A percentile compares a stretch with the other conserved stretches of the same genome.
phyloP scores from a whole-genome alignment of 805 yeast genomes.

The Barnettozyma wickerhamii region DNA sequence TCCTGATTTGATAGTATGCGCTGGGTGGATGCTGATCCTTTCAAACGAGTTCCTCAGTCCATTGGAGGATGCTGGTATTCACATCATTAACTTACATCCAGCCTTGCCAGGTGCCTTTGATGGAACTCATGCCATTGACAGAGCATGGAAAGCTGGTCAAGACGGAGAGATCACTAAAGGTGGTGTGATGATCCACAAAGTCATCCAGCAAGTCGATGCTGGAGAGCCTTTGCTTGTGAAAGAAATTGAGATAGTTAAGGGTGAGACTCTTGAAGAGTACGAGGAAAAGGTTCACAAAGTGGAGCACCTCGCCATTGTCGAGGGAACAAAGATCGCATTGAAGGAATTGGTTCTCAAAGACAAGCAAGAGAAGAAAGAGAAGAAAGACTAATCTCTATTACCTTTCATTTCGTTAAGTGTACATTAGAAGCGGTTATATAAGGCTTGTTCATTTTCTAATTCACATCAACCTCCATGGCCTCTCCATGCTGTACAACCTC shows the following conservation, averaged over 20 bases:
- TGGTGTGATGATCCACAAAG: slow-evolving; percentile 96
- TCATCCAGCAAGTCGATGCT: slow-evolving; percentile 92
- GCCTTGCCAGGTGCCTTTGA: slow-evolving; percentile 97
- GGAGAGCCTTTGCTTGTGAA: slow-evolving; percentile 87
- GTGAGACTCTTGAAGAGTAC: slow-evolving; percentile 75
- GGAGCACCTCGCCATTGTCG: slow-evolving; percentile 92
- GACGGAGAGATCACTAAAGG: slow-evolving; percentile 70
- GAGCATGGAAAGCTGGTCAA: slow-evolving; percentile 96
- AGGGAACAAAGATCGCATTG: slow-evolving; percentile 72
- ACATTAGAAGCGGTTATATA: too few relatives aligned
- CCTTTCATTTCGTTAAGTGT: too few relatives aligned
- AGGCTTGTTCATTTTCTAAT: too few relatives aligned
- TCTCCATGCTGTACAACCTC: slow-evolving; percentile 35
- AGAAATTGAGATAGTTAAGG: slow-evolving; percentile 65
- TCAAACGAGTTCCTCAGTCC: slow-evolving; percentile 73
- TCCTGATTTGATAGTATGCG: slow-evolving; percentile 92
- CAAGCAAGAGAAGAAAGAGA: not conserved
- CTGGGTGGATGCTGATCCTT: slow-evolving; percentile 96
- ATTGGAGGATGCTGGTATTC: slow-evolving; percentile 52
- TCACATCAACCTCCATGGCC: slow-evolving; percentile 48
- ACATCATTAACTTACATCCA: slow-evolving; percentile 92
- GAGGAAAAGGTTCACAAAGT: slow-evolving; percentile 76
- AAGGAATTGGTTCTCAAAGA: slow-evolving; percentile 14
- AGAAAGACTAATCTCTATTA: slow-evolving; percentile 1
- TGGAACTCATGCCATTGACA: slow-evolving; percentile 94